A percentile compares a stretch with the other conserved stretches of the same genome.
Conservation (phyloP, 1,284 basidiomycete species). For the Megacollybia platyphylla region DNA sequence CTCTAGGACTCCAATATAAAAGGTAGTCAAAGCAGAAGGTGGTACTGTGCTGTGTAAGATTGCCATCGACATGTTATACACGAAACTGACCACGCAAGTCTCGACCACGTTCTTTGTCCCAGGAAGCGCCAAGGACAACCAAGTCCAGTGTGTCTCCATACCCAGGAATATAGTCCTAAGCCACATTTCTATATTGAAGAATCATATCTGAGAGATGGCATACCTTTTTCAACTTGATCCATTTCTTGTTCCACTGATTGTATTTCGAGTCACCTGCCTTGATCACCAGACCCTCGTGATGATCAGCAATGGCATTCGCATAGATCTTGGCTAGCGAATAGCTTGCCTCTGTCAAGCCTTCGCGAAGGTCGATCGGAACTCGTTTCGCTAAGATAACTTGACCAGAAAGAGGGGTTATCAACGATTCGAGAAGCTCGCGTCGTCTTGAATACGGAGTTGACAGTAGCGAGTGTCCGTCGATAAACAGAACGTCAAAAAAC, state of each 20-base stretch:
- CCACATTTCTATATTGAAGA: too few relatives aligned
- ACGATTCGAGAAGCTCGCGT: constrained; percentile 43
- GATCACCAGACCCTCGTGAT: constrained; percentile 62
- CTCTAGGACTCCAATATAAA: constrained; percentile 57
- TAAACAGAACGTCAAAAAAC: constrained; percentile 72
- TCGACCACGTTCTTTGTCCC: constrained; percentile 68
- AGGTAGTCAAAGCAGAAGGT: constrained; percentile 64
- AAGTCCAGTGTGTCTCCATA: constrained; percentile 74
- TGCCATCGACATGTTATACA: neutral
- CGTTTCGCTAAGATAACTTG: constrained; percentile 53
- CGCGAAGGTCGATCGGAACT: constrained; percentile 17
- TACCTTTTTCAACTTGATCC: constrained; percentile 68
- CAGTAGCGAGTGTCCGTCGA: constrained; percentile 49
- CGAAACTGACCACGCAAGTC: constrained; percentile 52
- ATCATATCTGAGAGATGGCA: too few relatives aligned
- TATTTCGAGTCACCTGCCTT: constrained; percentile 63
- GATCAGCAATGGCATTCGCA: constrained; percentile 30
- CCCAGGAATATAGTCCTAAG: constrained; percentile 68
- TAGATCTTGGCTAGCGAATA: constrained; percentile 32
- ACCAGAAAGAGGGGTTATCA: constrained; percentile 39
- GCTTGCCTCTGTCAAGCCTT: constrained; percentile 6
- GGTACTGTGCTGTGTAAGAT: constrained; percentile 32
- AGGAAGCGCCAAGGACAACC: constrained; percentile 61
- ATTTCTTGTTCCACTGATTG: constrained; percentile 46
- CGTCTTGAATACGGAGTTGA: constrained; percentile 43